Evolutionary conservation across 2,329 filamentous ascomycete species (phyloP).

Genomic region (Pseudogymnoascus sp.): DNA sequence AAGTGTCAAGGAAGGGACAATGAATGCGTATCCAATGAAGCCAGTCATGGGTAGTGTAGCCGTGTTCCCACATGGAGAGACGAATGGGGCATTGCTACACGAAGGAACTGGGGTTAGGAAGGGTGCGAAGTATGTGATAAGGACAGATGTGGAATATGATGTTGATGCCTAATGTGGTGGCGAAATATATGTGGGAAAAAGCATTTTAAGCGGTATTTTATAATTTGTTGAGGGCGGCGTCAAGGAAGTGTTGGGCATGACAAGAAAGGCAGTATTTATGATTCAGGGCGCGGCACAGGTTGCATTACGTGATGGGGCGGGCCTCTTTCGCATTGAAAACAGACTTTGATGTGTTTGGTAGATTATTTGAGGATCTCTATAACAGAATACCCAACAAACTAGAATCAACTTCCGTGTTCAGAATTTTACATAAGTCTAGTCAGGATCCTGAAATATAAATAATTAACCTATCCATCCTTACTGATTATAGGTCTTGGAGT

Average conservation of each 20-base stretch:
- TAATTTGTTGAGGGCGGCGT: not conserved
- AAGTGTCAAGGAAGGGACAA: slow-evolving; percentile 51
- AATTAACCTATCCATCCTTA: not conserved
- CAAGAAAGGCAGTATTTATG: not conserved
- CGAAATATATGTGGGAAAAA: not conserved
- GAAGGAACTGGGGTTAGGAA: slow-evolving; percentile 63
- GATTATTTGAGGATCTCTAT: not conserved
- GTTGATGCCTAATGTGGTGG: slow-evolving; percentile 27
- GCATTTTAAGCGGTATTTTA: not conserved
- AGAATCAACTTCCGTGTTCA: not conserved
- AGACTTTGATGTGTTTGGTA: not conserved
- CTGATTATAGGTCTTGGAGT: not conserved
- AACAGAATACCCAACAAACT: not conserved
- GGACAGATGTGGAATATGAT: slow-evolving; percentile 65
- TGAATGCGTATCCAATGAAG: slow-evolving; percentile 61
- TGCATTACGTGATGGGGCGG: not conserved
- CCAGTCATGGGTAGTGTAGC: slow-evolving; percentile 62
- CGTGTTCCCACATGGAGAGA: slow-evolving; percentile 62
- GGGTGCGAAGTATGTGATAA: slow-evolving; percentile 59
- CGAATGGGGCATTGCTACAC: slow-evolving; percentile 55
- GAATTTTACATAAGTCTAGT: not conserved
- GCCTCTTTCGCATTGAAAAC: not conserved
- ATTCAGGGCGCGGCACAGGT: not conserved
- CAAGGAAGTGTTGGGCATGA: not conserved
- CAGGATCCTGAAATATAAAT: not conserved